A percentile compares a stretch with the other conserved stretches of the same genome.
phyloP scores from a whole-genome alignment of 192 early-diverging fungal species.

The Gorgonomyces haynaldii region DNA sequence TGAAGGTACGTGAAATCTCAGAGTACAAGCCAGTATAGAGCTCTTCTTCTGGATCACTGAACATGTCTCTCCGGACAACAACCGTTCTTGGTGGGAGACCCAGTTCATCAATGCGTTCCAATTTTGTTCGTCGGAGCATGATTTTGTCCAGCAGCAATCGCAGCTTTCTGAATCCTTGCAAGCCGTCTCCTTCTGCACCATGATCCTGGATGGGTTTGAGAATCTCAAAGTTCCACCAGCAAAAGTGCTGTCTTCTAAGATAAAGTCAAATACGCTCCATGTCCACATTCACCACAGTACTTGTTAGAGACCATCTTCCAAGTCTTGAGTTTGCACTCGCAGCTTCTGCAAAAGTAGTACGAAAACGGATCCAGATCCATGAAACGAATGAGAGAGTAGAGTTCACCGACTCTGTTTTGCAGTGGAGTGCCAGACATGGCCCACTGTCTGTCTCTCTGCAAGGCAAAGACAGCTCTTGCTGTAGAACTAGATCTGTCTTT shows the following conservation, averaged over 20 bases:
- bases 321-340: slow-evolving; percentile 45
- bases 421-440: slow-evolving; percentile 82
- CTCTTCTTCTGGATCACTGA: slow-evolving; percentile 83
- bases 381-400: slow-evolving; percentile 84
- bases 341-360: slow-evolving; percentile 76
- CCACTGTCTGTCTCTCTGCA: slow-evolving; percentile 61
- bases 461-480: slow-evolving; percentile 69
- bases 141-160: slow-evolving; percentile 63
- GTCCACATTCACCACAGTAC: slow-evolving; percentile 36
- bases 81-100: slow-evolving; percentile 79
- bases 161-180: slow-evolving; percentile 61
- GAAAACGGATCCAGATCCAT: slow-evolving; percentile 70
- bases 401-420: slow-evolving; percentile 88
- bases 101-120: slow-evolving; percentile 76
- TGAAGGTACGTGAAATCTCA: slow-evolving; percentile 23
- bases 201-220: slow-evolving; percentile 79
- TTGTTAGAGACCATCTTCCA: slow-evolving; percentile 25
- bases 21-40: slow-evolving; percentile 73
- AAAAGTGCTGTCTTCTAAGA: slow-evolving; percentile 24
- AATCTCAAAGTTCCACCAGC: slow-evolving; percentile 83
- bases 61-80: slow-evolving; percentile 66
- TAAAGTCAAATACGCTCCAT: slow-evolving; percentile 15
- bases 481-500: slow-evolving; percentile 79
- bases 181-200: slow-evolving; percentile 51
- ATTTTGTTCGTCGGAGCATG: slow-evolving; percentile 84